These are phyloP conservation scores for Aquilaria agallochum DNA, from an alignment of 441 rosid genomes.

Conservation along the genomic window DNA sequence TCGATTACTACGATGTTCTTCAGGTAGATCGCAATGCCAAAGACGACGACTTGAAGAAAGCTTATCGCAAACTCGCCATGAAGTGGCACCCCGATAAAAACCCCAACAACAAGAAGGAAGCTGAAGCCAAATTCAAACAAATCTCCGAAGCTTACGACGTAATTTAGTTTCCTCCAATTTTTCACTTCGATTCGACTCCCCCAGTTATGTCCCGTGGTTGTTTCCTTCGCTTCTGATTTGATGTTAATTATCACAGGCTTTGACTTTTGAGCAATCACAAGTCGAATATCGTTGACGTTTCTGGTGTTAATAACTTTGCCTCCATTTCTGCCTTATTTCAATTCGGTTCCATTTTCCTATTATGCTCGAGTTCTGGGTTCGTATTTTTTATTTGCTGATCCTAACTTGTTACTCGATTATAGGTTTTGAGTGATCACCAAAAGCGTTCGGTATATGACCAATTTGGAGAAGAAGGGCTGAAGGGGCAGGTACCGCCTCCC, in stretches of 20 bases:
- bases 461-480: constrained; percentile 82
- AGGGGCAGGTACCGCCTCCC: constrained; percentile 68
- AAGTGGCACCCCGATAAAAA: constrained; percentile 94
- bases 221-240: not conserved
- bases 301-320: not conserved
- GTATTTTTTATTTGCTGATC: not conserved
- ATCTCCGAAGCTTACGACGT: constrained; percentile 91
- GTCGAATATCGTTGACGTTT: not conserved
- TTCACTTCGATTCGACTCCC: no score
- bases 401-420: not conserved
- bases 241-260: not conserved
- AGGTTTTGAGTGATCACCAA: constrained; percentile 85
- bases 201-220: not conserved
- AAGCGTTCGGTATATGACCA: constrained; percentile 75
- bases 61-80: constrained; percentile 84
- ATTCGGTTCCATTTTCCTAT: not conserved
- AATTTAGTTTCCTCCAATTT: not conserved
- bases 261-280: not conserved
- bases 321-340: not conserved
- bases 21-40: constrained; percentile 66
- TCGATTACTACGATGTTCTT: constrained; percentile 64
- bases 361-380: not conserved
- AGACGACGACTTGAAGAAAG: constrained; percentile 84
- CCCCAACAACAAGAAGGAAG: constrained; percentile 69
- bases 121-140: constrained; percentile 82